Base-by-base conservation (phyloP, 805 yeast genomes). In the Kuraishia borneana region DNA sequence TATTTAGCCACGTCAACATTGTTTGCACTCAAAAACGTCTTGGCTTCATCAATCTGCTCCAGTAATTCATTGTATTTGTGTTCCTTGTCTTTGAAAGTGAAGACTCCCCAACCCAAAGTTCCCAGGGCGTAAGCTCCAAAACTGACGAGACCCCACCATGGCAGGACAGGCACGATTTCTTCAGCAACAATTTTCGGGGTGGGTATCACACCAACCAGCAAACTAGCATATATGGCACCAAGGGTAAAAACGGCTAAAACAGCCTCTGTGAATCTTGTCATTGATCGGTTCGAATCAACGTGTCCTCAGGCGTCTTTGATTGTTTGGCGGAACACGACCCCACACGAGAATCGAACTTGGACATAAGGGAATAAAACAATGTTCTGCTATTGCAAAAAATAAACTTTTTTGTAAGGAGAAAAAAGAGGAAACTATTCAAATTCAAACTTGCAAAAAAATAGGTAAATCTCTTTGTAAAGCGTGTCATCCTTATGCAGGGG, bases 401-500 rank as follows among this genome's bases (percentile, higher is more conserved):
- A 6, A 5, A 21, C 23, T 12, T 6, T 27, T 12, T 13, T 10
- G 22, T 10, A 14, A 17, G n/a, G 14, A 19, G 82, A 85, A 84
- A 83, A 83, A 81, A 78, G 69, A 63, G 66, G 63, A 73, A 83
- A 85, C 89, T 88, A 96, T 89, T 21, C n/a, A n/a, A n/a, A 12
- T 25, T 9, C n/a, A 13, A 34, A 9, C 6, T 22, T 19, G 18
- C 33, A 82, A 85, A 84, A 83, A 83, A 81, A 78, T 70, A 63
- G 66, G 63, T 73, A 83, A 85, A 89, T 88, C 97, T 89, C 96
- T 89, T 89, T 89, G 96, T 85, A 87, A 80, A 88, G 96, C 96
- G 96, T 94, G 96, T 88, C 97, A 89, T 89, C 97, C 96, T 92
- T 92, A 92, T 89, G 97, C 97, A 89, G 96, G 97, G 97, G 96